A percentile compares a stretch with the other conserved stretches of the same genome.
These are phyloP conservation scores for Lactarius psammicola DNA, from an alignment of 768 basidiomycete species.

Conservation along the genomic window DNA sequence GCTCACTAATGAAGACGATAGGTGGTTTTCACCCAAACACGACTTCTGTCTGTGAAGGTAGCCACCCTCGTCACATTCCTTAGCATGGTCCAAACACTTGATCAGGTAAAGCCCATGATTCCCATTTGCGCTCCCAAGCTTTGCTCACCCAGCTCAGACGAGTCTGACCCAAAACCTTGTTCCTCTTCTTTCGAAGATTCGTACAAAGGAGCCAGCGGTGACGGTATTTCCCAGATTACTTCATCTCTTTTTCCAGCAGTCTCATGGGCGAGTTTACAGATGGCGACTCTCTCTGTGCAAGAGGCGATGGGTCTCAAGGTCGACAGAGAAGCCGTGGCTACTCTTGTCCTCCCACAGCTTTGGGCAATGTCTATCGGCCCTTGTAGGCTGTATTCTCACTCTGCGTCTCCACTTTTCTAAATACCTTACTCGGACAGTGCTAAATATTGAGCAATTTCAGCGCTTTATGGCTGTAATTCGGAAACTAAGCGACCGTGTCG, in stretches of 20 bases:
- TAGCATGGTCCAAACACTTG: slow-evolving; percentile 84
- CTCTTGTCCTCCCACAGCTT: slow-evolving; percentile 55
- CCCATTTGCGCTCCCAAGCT: background rate
- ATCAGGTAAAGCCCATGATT: slow-evolving; percentile 55
- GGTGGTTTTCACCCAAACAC: slow-evolving; percentile 92
- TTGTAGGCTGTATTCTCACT: slow-evolving; percentile 39
- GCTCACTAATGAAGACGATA: slow-evolving; percentile 35
- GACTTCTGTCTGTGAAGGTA: slow-evolving; percentile 88
- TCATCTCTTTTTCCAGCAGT: background rate
- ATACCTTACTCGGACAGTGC: slow-evolving; percentile 43
- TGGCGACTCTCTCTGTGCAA: slow-evolving; percentile 86
- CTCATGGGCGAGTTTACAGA: slow-evolving; percentile 42
- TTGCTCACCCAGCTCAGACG: slow-evolving; percentile 41
- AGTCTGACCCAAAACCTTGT: slow-evolving; percentile 95
- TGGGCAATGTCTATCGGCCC: slow-evolving; percentile 99
- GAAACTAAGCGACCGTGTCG: slow-evolving; percentile 80
- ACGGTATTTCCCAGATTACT: slow-evolving; percentile 57
- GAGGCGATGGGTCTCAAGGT: slow-evolving; percentile 96
- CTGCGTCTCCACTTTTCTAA: slow-evolving; percentile 11
- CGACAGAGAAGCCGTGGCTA: slow-evolving; percentile 78
- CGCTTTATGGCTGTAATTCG: slow-evolving; percentile 87
- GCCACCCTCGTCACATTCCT: slow-evolving; percentile 81
- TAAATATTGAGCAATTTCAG: slow-evolving; percentile 86
- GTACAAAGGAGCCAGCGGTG: slow-evolving; percentile 94
- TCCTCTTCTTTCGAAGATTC: slow-evolving; percentile 89